Evolutionary conservation across 495 filamentous ascomycete species (phyloP), one percentile per base, ranked within the genome.

Genomic region (Aspergillus nidulans): DNA sequence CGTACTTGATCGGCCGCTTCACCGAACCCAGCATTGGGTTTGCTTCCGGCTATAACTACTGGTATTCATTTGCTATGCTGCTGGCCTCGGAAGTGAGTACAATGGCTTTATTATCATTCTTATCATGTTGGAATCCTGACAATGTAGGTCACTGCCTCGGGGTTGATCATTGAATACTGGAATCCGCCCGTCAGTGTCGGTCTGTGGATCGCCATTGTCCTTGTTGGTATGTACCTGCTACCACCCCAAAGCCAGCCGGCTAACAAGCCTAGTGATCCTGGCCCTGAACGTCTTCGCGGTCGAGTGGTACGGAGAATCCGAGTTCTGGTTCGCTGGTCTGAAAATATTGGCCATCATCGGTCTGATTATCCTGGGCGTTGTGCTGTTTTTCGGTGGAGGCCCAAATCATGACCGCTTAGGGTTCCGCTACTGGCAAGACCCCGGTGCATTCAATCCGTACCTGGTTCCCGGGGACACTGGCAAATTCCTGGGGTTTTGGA

Each of bases 331-430:
- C 61, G 84, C 86, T 16, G 82, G 79, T 51, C 71, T 90, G 64
- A 91, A 92, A 63, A 85, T 91, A 57, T 67, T 91, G 61, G 87
- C 85, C 45, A 85, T 90, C 50, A 58, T 88, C 40, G 88, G 87
- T 49, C 77, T 87, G 56, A 73, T 88, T 55, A 79, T 88, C 53
- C 77, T 85, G 32, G 84, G 77, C 41, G 76, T 91, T 52, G 81
- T 86, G 53, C 76, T 90, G 36, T 81, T 85, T 62, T 80, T 84
- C 20, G 86, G 87, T 12, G 87, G 77, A 26, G 84, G 85, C 28
- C 75, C 84, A 10, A 78, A 65, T 38, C 75, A 85, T 26, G 82
- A 85, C 40, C 73, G 80, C 39, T 67, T 87, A n/a, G 86, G 87
- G 3, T 91, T 90, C 69, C 71, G 78, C 38, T 87, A 85, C 67